Evolutionary conservation across 2,329 filamentous ascomycete species (phyloP).

Genomic region (Helotiales sp.): DNA sequence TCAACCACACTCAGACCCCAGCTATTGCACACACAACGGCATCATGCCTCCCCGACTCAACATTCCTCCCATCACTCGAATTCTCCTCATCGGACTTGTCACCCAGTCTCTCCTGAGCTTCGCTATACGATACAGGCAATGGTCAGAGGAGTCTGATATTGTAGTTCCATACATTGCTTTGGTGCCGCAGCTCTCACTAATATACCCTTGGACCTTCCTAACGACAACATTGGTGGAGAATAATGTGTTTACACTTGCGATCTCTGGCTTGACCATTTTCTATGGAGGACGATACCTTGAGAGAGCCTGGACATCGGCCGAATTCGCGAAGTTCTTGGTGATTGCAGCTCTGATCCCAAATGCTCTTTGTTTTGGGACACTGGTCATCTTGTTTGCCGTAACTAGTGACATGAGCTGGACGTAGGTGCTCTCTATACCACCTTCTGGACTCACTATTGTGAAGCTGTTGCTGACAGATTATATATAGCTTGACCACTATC

Average conservation of each 20-base stretch:
- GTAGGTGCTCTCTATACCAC: conserved; percentile 48
- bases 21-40: conserved; percentile 14
- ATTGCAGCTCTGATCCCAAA: conserved; percentile 81
- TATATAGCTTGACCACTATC: conserved; percentile 70
- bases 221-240: conserved; percentile 88
- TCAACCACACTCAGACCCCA: not conserved
- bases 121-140: conserved; percentile 71
- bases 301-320: conserved; percentile 88
- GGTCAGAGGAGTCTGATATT: conserved; percentile 61
- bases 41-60: conserved; percentile 82
- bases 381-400: conserved; percentile 72
- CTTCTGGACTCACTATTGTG: too few relatives aligned
- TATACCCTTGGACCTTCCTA: conserved; percentile 92
- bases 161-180: conserved; percentile 86
- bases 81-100: conserved; percentile 72
- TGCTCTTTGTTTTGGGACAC: conserved; percentile 68
- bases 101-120: conserved; percentile 81
- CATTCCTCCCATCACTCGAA: conserved; percentile 87
- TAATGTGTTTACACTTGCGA: conserved; percentile 82
- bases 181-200: conserved; percentile 77
- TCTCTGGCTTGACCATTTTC: conserved; percentile 78
- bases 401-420: conserved; percentile 67
- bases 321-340: conserved; percentile 87
- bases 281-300: conserved; percentile 95
- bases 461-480: conserved; percentile 24